Conservation (phyloP, 768 basidiomycete genomes). For the Fistulinella prunicolor region DNA sequence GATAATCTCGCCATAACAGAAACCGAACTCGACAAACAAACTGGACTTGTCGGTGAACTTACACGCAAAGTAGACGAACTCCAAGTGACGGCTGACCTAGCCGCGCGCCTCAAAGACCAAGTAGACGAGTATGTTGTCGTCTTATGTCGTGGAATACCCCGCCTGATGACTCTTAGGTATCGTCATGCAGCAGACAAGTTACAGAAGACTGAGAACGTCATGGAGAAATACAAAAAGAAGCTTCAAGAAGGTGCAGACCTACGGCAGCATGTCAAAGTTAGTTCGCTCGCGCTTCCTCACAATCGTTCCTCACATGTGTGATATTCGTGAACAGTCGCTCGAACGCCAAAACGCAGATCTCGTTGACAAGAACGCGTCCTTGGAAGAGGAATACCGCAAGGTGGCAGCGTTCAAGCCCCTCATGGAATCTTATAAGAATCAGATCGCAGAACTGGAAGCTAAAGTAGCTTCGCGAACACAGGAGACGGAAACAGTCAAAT, state of each 20-base stretch:
- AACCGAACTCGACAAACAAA: constrained; percentile 80
- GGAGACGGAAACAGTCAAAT: constrained; percentile 68
- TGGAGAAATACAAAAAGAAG: constrained; percentile 99
- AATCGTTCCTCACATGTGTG: background rate
- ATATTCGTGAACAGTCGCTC: constrained; percentile 50
- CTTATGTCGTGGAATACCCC: background rate
- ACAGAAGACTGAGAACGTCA: constrained; percentile 93
- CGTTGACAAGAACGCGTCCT: constrained; percentile 83
- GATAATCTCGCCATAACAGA: constrained; percentile 84
- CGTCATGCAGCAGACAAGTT: constrained; percentile 89
- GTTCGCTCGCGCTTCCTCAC: constrained; percentile 17
- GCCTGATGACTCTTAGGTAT: constrained; percentile 48
- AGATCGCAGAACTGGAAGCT: constrained; percentile 76
- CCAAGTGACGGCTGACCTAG: constrained; percentile 72
- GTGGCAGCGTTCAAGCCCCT: constrained; percentile 82
- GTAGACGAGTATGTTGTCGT: constrained; percentile 72
- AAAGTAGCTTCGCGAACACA: constrained; percentile 63
- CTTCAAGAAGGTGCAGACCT: constrained; percentile 91
- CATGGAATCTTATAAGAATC: constrained; percentile 89
- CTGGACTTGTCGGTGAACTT: constrained; percentile 62
- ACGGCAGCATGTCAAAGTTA: constrained; percentile 79
- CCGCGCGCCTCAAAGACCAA: constrained; percentile 81
- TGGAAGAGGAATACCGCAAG: constrained; percentile 93
- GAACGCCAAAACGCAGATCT: constrained; percentile 93
- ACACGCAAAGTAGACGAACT: constrained; percentile 81